phyloP scores from a whole-genome alignment of 2,329 filamentous ascomycete genomes.

The Orbilia quercus region DNA sequence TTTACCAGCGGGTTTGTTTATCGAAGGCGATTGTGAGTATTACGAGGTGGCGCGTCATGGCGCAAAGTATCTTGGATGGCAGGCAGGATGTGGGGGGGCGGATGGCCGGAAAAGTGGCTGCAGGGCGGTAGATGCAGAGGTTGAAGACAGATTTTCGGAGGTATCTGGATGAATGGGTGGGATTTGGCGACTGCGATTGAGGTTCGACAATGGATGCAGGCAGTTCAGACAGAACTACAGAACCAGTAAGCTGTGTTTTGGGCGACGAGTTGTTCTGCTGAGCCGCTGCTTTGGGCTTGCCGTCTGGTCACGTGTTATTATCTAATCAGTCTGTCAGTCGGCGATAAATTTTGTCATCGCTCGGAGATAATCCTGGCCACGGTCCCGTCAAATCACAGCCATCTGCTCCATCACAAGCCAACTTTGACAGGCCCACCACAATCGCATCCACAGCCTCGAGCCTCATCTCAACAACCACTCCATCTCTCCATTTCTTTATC shows the following conservation, averaged over 20 bases:
- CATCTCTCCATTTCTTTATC: not conserved
- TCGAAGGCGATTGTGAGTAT: slow-evolving; percentile 23
- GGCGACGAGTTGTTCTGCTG: slow-evolving; percentile 15
- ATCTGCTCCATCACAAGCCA: slow-evolving; percentile 49
- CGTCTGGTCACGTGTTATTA: slow-evolving; percentile 11
- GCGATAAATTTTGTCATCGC: slow-evolving; percentile 4
- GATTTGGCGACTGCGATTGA: slow-evolving; percentile 13
- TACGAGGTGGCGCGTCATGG: slow-evolving; percentile 49
- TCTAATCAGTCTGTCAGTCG: not conserved
- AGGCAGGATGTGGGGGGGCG: slow-evolving; percentile 11
- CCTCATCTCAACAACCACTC: not conserved
- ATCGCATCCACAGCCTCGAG: slow-evolving; percentile 6
- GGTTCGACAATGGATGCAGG: not conserved
- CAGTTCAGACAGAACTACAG: no score
- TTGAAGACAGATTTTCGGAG: not conserved
- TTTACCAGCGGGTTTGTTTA: slow-evolving; percentile 36
- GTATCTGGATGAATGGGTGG: not conserved
- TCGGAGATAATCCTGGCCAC: slow-evolving; percentile 12
- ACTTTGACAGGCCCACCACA: slow-evolving; percentile 8
- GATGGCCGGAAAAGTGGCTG: slow-evolving; percentile 3
- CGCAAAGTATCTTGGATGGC: slow-evolving; percentile 27
- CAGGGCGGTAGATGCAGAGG: not conserved
- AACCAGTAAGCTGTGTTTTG: slow-evolving; percentile 1
- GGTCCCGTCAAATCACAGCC: slow-evolving; percentile 41
- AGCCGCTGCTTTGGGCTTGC: not conserved